phyloP scores from a whole-genome alignment of 768 basidiomycete species.

The Rubroboletus satanas region DNA sequence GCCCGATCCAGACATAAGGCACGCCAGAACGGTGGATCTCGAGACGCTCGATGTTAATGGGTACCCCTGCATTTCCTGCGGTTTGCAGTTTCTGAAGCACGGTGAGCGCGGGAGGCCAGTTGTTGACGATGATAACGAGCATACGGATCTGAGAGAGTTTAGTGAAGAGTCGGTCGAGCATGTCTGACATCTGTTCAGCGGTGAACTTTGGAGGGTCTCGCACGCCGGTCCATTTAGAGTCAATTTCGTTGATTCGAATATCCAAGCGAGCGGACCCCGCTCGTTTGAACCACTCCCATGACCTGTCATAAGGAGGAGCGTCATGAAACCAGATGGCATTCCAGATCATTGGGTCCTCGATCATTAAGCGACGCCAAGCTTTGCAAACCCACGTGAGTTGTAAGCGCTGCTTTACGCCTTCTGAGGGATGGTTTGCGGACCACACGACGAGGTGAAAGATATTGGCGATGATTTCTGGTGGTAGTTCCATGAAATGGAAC shows the following conservation, averaged over 20 bases:
- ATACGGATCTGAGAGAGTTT: constrained; percentile 58
- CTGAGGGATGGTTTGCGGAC: constrained; percentile 39
- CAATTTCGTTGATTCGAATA: constrained; percentile 53
- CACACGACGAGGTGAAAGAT: constrained; percentile 62
- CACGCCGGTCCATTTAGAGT: constrained; percentile 23
- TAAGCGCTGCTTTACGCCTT: constrained; percentile 40
- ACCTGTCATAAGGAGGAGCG: constrained; percentile 44
- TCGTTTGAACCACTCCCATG: constrained; percentile 55
- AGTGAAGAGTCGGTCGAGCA: constrained; percentile 50
- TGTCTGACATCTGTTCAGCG: constrained; percentile 38
- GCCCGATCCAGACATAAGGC: constrained; percentile 45
- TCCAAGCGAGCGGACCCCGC: constrained; percentile 54
- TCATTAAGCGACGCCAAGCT: constrained; percentile 48
- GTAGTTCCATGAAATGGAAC: constrained; percentile 61
- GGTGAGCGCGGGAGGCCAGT: constrained; percentile 50
- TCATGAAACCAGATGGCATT: constrained; percentile 65
- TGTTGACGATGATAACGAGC: constrained; percentile 53
- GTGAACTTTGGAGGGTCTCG: constrained; percentile 35
- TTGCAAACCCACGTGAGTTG: constrained; percentile 57
- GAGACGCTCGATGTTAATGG: constrained; percentile 53
- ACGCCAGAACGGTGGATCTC: constrained; percentile 59
- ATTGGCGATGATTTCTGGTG: constrained; percentile 59
- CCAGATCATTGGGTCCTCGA: constrained; percentile 53
- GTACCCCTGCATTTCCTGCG: constrained; percentile 31
- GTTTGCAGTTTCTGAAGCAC: constrained; percentile 48